These are phyloP conservation scores for Cystobasidium tubakii DNA, from an alignment of 768 basidiomycete species.

Conservation along the genomic window DNA sequence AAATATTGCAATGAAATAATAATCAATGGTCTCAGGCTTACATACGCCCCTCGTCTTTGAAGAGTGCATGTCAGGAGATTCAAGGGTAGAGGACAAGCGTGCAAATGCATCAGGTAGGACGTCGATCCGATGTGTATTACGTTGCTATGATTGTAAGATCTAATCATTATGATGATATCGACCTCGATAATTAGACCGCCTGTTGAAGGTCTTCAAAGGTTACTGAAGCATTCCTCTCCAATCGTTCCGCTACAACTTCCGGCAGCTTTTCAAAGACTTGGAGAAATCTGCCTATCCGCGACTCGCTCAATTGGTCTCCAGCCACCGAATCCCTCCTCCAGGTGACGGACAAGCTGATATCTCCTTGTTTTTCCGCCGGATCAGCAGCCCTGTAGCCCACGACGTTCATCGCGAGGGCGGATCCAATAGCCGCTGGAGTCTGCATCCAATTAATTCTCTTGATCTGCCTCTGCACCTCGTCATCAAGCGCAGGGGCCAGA, in stretches of 20 bases:
- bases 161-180: no score
- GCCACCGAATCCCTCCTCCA: neutral
- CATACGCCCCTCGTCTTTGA: no score
- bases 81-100: no score
- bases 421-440: neutral
- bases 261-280: neutral
- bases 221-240: neutral
- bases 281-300: neutral
- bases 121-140: no score
- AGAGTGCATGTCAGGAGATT: no score
- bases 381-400: neutral
- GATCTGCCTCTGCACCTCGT: neutral
- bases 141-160: no score
- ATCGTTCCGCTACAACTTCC: neutral
- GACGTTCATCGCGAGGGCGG: neutral
- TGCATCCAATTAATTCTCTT: conserved; percentile 2
- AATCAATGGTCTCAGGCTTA: no score
- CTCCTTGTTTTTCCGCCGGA: neutral
- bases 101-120: no score
- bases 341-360: neutral
- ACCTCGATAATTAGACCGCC: neutral
- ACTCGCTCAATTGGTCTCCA: neutral
- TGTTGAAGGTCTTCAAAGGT: neutral
- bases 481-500: neutral
- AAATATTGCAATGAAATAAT: neutral